Conservation (phyloP, 768 basidiomycete genomes). For the Suillus spraguei region DNA sequence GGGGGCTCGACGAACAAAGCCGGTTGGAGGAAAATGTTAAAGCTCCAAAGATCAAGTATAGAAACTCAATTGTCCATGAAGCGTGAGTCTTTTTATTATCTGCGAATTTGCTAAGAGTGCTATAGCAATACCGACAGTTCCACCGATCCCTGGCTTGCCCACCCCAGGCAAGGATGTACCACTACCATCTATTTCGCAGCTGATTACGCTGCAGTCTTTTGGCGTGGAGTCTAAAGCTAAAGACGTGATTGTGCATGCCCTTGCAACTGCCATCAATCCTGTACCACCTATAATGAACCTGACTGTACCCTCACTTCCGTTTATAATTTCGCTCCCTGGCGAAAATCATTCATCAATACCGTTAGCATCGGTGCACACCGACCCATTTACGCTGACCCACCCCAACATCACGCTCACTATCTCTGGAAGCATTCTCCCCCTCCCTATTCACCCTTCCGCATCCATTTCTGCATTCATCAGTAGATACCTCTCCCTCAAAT, state of each 20-base stretch:
- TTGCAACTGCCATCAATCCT: constrained; percentile 62
- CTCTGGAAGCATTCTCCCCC: constrained; percentile 57
- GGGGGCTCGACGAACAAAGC: constrained; percentile 49
- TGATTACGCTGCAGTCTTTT: constrained; percentile 65
- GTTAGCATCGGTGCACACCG: constrained; percentile 55
- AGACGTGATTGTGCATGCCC: constrained; percentile 48
- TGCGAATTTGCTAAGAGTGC: background rate
- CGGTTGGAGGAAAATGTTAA: constrained; percentile 49
- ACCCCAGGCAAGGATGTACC: constrained; percentile 51
- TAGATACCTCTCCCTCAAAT: constrained; percentile 59
- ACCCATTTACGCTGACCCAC: constrained; percentile 61
- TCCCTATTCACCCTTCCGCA: constrained; percentile 41
- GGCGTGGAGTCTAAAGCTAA: constrained; percentile 38
- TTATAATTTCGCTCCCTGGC: constrained; percentile 55
- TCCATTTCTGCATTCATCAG: constrained; percentile 64
- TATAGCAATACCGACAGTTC: constrained; percentile 45
- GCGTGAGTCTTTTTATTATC: constrained; percentile 43
- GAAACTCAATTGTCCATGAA: constrained; percentile 49
- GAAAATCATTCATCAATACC: constrained; percentile 35
- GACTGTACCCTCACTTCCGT: constrained; percentile 60
- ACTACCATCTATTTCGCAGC: constrained; percentile 57
- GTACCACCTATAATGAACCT: constrained; percentile 50
- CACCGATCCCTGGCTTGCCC: constrained; percentile 66
- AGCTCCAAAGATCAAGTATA: constrained; percentile 46
- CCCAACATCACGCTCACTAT: constrained; percentile 68